phyloP scores from a whole-genome alignment of 208 protist genomes.

The Balamuthia mandrillaris region DNA sequence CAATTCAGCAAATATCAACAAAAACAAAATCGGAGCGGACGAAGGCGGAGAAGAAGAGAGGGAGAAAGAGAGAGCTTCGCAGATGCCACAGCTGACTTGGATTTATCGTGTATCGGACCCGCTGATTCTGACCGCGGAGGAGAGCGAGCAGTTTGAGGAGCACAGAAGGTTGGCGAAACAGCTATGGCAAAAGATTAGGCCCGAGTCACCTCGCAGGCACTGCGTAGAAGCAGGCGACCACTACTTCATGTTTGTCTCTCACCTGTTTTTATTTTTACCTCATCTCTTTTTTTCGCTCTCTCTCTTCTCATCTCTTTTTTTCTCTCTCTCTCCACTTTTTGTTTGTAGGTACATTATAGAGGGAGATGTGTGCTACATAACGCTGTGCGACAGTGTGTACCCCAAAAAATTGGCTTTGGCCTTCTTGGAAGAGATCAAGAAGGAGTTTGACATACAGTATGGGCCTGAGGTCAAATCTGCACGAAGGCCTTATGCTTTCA shows the following conservation, averaged over 20 bases:
- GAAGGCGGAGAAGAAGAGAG: too few relatives aligned
- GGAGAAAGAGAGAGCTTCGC: too few relatives aligned
- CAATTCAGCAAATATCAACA: too few relatives aligned
- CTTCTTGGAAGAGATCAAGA: slow-evolving; percentile 66
- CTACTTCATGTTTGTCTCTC: slow-evolving; percentile 11
- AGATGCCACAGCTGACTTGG: slow-evolving; percentile 13
- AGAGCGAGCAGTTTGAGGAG: background rate
- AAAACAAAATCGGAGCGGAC: too few relatives aligned
- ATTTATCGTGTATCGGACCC: background rate
- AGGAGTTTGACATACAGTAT: slow-evolving; percentile 65
- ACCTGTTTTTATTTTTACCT: background rate
- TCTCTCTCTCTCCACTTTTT: background rate
- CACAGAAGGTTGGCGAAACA: background rate
- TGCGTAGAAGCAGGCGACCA: background rate
- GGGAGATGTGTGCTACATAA: slow-evolving; percentile 68
- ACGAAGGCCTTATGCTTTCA: slow-evolving; percentile 70
- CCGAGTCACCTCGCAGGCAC: background rate
- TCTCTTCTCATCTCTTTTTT: background rate
- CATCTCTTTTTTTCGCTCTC: background rate
- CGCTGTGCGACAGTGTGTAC: slow-evolving; percentile 67
- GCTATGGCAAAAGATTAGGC: background rate
- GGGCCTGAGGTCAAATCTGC: slow-evolving; percentile 54
- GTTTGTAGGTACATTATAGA: slow-evolving; percentile 63
- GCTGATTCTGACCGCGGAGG: background rate
- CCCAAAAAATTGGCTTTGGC: slow-evolving; percentile 69